These are phyloP conservation scores for Eutrema heterophyllum DNA, from an alignment of 345 rosid species.

Conservation along the genomic window DNA sequence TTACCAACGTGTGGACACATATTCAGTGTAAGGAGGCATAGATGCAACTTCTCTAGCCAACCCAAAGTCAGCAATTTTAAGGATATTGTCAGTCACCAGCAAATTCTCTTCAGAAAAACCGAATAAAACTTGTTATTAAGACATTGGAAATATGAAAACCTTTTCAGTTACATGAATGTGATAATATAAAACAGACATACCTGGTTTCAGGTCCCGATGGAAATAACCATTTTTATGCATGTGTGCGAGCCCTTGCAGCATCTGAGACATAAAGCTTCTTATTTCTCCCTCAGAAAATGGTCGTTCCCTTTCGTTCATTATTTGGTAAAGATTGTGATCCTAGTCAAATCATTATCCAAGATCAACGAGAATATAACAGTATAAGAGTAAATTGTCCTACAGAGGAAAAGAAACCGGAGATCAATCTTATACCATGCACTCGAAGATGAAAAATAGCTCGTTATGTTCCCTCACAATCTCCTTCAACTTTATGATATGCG, in stretches of 20 bases:
- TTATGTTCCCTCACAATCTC: slow-evolving; percentile 87
- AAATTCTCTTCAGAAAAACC: slow-evolving; percentile 54
- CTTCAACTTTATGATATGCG: slow-evolving; percentile 79
- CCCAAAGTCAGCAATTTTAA: slow-evolving; percentile 96
- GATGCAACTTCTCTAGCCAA: slow-evolving; percentile 92
- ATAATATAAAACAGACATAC: slow-evolving; percentile 25
- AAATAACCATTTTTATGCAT: slow-evolving; percentile 87
- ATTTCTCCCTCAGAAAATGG: slow-evolving; percentile 80
- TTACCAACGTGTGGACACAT: slow-evolving; percentile 95
- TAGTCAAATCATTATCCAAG: slow-evolving; percentile 23
- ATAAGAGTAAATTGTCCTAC: slow-evolving; percentile 1
- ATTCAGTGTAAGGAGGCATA: slow-evolving; percentile 91
- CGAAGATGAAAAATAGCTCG: slow-evolving; percentile 87
- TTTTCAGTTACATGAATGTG: too few species aligned
- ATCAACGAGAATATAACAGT: not conserved
- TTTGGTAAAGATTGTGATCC: slow-evolving; percentile 82
- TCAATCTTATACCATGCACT: slow-evolving; percentile 67
- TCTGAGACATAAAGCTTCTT: slow-evolving; percentile 64
- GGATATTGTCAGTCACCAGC: slow-evolving; percentile 73
- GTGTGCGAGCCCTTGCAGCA: slow-evolving; percentile 84
- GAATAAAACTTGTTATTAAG: not conserved
- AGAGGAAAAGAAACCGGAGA: not conserved
- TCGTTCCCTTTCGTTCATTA: slow-evolving; percentile 63
- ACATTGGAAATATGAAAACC: too few species aligned
- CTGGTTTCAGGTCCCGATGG: slow-evolving; percentile 93